A percentile compares a stretch with the other conserved stretches of the same genome.
These are phyloP conservation scores for Colletotrichum sansevieriae DNA, from an alignment of 2,329 filamentous ascomycete species.

Conservation along the genomic window DNA sequence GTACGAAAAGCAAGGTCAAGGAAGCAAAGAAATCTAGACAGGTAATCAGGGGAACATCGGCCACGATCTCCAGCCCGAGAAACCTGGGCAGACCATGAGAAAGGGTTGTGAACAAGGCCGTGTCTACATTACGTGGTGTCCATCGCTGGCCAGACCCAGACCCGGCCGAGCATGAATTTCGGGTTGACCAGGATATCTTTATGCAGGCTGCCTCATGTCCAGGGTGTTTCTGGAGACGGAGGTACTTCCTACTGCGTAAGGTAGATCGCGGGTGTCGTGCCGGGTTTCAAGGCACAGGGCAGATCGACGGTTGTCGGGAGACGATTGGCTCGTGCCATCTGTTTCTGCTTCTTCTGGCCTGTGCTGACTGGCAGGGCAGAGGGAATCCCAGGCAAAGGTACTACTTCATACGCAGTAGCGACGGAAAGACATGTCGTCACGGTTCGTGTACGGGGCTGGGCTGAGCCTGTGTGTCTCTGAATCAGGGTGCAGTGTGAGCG, in stretches of 20 bases:
- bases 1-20: conserved; percentile 39
- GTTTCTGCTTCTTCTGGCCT: conserved; percentile 29
- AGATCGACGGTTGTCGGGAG: conserved; percentile 26
- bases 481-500: conserved; percentile 11
- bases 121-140: conserved; percentile 13
- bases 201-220: not conserved
- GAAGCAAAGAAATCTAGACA: conserved; percentile 35
- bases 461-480: conserved; percentile 34
- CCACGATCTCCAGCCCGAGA: conserved; percentile 4
- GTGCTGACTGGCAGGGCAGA: not conserved
- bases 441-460: conserved; percentile 38
- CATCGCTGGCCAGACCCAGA: conserved; percentile 14
- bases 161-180: conserved; percentile 29
- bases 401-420: not conserved
- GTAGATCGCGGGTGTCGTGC: conserved; percentile 14
- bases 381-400: conserved; percentile 25
- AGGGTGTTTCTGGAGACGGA: not conserved
- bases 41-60: conserved; percentile 11
- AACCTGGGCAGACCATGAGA: conserved; percentile 17
- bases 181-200: conserved; percentile 33
- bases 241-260: too few relatives aligned
- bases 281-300: conserved; percentile 39
- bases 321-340: conserved; percentile 39
- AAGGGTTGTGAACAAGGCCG: conserved; percentile 7
- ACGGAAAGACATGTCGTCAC: conserved; percentile 37